Conservation (phyloP, 139 green algal species). For the Gonium pectorale region DNA sequence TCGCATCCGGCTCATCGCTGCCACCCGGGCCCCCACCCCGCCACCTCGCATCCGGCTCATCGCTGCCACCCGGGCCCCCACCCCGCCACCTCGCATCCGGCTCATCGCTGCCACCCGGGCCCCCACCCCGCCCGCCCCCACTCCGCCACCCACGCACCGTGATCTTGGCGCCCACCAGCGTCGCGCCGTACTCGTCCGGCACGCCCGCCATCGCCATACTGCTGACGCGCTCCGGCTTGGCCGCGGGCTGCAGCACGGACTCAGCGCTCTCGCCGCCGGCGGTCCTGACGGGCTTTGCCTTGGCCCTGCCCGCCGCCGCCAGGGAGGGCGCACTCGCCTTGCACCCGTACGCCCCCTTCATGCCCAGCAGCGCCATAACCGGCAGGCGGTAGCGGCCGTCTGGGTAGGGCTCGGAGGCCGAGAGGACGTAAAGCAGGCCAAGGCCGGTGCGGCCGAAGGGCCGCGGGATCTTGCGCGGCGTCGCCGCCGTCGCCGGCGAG, state of each 20-base stretch:
- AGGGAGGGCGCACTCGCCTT: neutral
- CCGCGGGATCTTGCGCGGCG: conserved; percentile 6
- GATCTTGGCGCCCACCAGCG: conserved; percentile 40
- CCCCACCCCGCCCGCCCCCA: neutral
- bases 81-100: neutral
- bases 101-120: neutral
- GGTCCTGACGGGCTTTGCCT: too few relatives aligned
- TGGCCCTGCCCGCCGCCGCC: neutral
- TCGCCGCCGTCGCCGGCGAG: neutral
- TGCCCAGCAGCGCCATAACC: neutral
- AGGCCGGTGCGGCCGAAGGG: conserved; percentile 35
- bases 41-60: too few relatives aligned
- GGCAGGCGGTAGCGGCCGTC: conserved; percentile 26
- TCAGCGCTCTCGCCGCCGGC: neutral
- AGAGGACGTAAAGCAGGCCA: conserved; percentile 13
- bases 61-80: neutral
- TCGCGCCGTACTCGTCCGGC: conserved; percentile 40
- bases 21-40: too few relatives aligned
- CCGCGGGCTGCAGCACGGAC: neutral
- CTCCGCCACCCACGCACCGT: conserved; percentile 2
- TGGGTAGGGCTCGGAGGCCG: neutral
- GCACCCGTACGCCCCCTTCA: neutral
- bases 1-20: too few relatives aligned
- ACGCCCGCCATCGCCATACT: conserved; percentile 37
- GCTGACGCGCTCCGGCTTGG: conserved; percentile 34